These are phyloP conservation scores for Hyphodiscus hymeniophilus DNA, from an alignment of 495 filamentous ascomycete species.

Conservation along the genomic window DNA sequence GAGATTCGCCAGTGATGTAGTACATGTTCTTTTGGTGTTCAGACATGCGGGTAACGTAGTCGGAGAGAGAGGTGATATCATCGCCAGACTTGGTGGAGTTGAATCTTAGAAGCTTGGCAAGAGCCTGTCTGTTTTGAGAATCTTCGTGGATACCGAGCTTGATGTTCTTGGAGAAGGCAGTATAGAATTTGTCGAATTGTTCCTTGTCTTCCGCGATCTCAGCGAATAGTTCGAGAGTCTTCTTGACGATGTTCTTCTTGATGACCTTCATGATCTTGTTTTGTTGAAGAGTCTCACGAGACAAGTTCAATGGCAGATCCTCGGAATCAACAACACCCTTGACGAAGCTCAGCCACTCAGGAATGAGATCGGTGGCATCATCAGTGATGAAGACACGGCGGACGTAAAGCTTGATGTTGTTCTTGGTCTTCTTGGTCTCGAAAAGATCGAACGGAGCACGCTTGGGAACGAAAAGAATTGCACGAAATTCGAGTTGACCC, in stretches of 20 bases:
- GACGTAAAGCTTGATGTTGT: conserved; percentile 99
- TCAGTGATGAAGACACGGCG: conserved; percentile 99
- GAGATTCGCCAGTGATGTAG: conserved; percentile 99
- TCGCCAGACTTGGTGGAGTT: conserved; percentile 98
- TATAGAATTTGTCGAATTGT: conserved; percentile 99
- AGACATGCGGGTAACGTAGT: conserved; percentile 98
- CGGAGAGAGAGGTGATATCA: conserved; percentile 83
- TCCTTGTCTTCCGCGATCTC: conserved; percentile 99
- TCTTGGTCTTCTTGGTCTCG: conserved; percentile 99
- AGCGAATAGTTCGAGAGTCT: conserved; percentile 96
- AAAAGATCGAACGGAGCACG: conserved; percentile 99
- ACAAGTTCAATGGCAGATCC: conserved; percentile 97
- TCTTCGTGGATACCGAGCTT: conserved; percentile 99
- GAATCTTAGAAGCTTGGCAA: conserved; percentile 98
- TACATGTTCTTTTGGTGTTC: conserved; percentile 99
- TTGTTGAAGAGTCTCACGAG: conserved; percentile 99
- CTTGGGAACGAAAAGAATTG: conserved; percentile 99
- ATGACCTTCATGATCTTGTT: conserved; percentile 99
- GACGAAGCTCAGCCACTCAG: conserved; percentile 98
- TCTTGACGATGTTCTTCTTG: conserved; percentile 99
- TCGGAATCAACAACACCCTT: conserved; percentile 99
- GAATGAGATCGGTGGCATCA: conserved; percentile 96
- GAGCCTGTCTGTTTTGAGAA: conserved; percentile 85
- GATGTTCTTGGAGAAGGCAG: conserved; percentile 99
- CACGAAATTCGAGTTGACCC: conserved; percentile 99